phyloP scores from a whole-genome alignment of 192 early-diverging fungal species.

The Cladochytrium replicatum region DNA sequence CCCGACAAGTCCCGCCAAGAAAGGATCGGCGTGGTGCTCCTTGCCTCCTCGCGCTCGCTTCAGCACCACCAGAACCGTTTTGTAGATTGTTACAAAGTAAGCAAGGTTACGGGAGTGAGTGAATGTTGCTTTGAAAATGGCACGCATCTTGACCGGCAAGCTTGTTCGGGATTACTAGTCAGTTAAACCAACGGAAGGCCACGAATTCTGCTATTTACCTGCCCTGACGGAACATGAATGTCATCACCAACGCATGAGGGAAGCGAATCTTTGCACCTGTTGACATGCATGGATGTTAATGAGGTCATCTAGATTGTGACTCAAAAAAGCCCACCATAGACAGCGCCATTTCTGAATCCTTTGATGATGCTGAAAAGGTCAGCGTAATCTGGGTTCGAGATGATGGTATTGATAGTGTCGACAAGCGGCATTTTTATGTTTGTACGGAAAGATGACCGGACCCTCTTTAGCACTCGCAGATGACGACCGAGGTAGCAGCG shows the following conservation, averaged over 20 bases:
- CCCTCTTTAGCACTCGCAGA: too few species aligned
- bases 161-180: slow-evolving; percentile 24
- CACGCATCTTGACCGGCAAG: slow-evolving; percentile 59
- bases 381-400: slow-evolving; percentile 60
- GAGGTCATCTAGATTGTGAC: not conserved
- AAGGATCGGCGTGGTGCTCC: slow-evolving; percentile 68
- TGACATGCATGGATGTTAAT: not conserved
- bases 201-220: slow-evolving; percentile 49
- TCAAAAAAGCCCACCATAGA: slow-evolving; percentile 57
- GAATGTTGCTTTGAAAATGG: slow-evolving; percentile 78
- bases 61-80: slow-evolving; percentile 74
- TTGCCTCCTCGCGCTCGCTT: slow-evolving; percentile 61
- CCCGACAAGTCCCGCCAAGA: slow-evolving; percentile 82
- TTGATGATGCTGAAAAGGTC: slow-evolving; percentile 77
- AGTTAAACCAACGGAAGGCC: not conserved
- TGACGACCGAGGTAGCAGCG: too few species aligned
- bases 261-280: slow-evolving; percentile 79
- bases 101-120: slow-evolving; percentile 83
- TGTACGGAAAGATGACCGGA: too few species aligned
- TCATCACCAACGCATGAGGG: slow-evolving; percentile 96
- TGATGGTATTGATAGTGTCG: too few species aligned
- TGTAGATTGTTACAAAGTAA: slow-evolving; percentile 90
- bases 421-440: too few species aligned
- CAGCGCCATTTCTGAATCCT: slow-evolving; percentile 87
- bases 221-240: slow-evolving; percentile 80